A percentile compares a stretch with the other conserved stretches of the same genome.
Evolutionary conservation across 495 filamentous ascomycete species (phyloP).

Genomic region (Xylaria castorea): DNA sequence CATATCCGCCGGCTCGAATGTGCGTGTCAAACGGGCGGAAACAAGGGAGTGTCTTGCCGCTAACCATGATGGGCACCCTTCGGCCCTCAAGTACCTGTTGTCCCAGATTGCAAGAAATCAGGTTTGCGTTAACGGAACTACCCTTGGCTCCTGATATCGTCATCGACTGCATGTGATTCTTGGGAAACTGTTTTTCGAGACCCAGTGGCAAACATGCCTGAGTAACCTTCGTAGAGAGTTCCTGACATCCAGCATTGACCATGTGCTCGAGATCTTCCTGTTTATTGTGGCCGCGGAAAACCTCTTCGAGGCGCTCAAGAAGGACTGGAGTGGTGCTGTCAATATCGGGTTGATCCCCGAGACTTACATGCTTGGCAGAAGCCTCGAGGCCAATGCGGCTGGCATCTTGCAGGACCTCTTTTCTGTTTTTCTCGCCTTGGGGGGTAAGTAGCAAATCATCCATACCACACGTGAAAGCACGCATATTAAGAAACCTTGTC

Average conservation of each 20-base stretch:
- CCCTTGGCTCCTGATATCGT: constrained; percentile 97
- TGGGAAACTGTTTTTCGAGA: constrained; percentile 89
- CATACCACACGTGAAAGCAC: constrained; percentile 96
- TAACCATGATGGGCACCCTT: constrained; percentile 96
- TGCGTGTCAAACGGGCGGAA: constrained; percentile 91
- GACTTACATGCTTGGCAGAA: constrained; percentile 89
- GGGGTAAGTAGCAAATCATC: constrained; percentile 90
- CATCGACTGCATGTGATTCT: constrained; percentile 99
- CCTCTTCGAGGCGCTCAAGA: constrained; percentile 79
- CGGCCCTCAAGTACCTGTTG: constrained; percentile 97
- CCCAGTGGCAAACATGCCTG: constrained; percentile 77
- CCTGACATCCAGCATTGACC: constrained; percentile 72
- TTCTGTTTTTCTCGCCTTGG: constrained; percentile 75
- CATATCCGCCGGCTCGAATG: constrained; percentile 90
- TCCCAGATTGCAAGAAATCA: constrained; percentile 96
- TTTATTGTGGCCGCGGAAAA: constrained; percentile 88
- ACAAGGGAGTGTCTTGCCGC: constrained; percentile 93
- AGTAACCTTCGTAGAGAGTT: constrained; percentile 81
- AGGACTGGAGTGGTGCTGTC: constrained; percentile 71
- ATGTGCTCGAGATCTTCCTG: constrained; percentile 86
- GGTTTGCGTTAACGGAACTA: constrained; percentile 88
- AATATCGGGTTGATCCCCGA: constrained; percentile 66
- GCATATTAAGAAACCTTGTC: constrained; percentile 89
- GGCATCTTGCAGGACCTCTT: constrained; percentile 71
- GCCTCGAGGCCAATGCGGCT: constrained; percentile 79